Evolutionary conservation across 208 protist genomes (phyloP), one percentile per base, ranked within the genome.

Genomic region (Leishmania mexicana): DNA sequence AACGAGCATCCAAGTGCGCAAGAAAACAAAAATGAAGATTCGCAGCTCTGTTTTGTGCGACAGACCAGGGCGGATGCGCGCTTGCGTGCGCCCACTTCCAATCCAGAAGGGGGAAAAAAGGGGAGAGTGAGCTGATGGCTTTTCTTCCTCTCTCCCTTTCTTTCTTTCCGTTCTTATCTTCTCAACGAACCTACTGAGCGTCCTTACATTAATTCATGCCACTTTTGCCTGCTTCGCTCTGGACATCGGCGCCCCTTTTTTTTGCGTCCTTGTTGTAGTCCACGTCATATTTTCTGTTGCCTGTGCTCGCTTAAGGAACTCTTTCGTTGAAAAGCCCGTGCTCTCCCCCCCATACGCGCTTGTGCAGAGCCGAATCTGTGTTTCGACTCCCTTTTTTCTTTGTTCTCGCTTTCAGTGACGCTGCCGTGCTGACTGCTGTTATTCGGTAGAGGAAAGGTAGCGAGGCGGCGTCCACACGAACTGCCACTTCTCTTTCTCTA

Each of bases 401-500:
- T 75, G 47, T 24, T 53, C 40, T 35, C 31, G 1, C 24, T 35
- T 53, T 57, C 8, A 71, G n/a, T 15, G 19, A 24, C 47, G 57
- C 38, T 71, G 5, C 15, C 38, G 35, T 28, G 40, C 15, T 4
- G 35, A 19, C 65, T 24, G 19, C 65, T 19, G 3, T 15, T 71
- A 17, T n/a, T 40, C 21, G 40, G 65, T 13, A 21, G 11, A 40
- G 31, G 62, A 62, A 62, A 31, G 5, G 17, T 19, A 31, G 65
- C 17, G 65, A 71, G 40, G 40, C 15, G 65, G 38, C 65, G 21
- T 13, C 35, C 65, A 47, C 38, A 49, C 17, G 6, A 24, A 19
- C 13, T 78, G 35, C 28, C 28, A 70, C 71, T 24, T 17, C 71
- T 54, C 62, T 75, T 62, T 57, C 80, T 60, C 73, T 64, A 24